A percentile compares a stretch with the other conserved stretches of the same genome.
phyloP scores from a whole-genome alignment of 495 filamentous ascomycete genomes.

The Chaetomidium leptoderma region DNA sequence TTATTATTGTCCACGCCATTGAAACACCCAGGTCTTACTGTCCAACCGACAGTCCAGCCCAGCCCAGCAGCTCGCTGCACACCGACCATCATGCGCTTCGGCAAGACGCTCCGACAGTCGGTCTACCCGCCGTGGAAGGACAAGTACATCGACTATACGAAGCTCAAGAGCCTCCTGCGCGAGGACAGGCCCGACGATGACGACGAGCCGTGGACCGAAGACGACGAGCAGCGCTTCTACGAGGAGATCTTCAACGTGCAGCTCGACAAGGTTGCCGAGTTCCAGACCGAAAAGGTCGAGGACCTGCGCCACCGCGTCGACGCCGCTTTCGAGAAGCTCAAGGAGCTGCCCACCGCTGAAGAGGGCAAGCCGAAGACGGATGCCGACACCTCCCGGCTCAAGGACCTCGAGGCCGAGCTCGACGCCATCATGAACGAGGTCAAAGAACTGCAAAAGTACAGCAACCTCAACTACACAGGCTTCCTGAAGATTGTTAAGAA shows the following conservation, averaged over 20 bases:
- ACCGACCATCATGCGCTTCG: conserved; percentile 75
- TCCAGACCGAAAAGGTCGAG: conserved; percentile 72
- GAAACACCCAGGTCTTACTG: no score
- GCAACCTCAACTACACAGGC: conserved; percentile 92
- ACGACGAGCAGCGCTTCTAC: conserved; percentile 91
- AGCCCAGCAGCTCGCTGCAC: background rate
- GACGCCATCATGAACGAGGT: conserved; percentile 85
- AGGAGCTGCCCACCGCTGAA: conserved; percentile 43
- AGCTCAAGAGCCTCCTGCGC: conserved; percentile 81
- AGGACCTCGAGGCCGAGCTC: conserved; percentile 70
- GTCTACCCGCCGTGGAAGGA: conserved; percentile 86
- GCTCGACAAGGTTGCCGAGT: conserved; percentile 89
- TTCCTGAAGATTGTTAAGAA: conserved; percentile 98
- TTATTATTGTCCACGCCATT: no score
- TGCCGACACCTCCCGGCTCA: conserved; percentile 52
- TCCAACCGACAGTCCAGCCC: background rate
- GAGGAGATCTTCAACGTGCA: conserved; percentile 92
- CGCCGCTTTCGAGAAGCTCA: conserved; percentile 56
- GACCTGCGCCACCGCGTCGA: conserved; percentile 65
- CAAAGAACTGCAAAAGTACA: conserved; percentile 90
- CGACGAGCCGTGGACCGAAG: conserved; percentile 74
- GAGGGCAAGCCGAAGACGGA: conserved; percentile 37
- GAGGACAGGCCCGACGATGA: conserved; percentile 63
- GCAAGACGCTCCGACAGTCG: conserved; percentile 72
- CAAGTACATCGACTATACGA: conserved; percentile 91